These are phyloP conservation scores for Plasmodium gaboni DNA, from an alignment of 169 alveolate genomes.

Conservation along the genomic window DNA sequence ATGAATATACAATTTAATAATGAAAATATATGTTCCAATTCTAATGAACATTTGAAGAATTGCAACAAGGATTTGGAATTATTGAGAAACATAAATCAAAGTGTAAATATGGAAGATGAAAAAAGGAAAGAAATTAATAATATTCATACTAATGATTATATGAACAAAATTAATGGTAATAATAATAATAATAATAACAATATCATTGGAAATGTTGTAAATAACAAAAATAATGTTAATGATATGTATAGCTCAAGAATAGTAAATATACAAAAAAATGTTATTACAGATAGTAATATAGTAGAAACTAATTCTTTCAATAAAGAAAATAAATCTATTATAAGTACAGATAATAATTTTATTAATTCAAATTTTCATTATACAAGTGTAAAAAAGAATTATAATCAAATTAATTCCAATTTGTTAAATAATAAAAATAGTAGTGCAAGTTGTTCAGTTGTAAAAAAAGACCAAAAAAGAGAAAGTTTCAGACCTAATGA, in stretches of 20 bases:
- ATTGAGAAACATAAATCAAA: neutral
- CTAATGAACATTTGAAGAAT: slow-evolving; percentile 1
- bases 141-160: too few relatives aligned
- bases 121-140: neutral
- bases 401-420: slow-evolving; percentile 14
- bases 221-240: neutral
- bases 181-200: neutral
- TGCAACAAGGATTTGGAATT: neutral
- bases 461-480: slow-evolving; percentile 17
- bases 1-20: neutral
- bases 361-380: neutral
- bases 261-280: slow-evolving; percentile 14
- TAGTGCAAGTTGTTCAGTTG: slow-evolving; percentile 10
- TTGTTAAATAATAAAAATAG: neutral
- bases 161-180: too few relatives aligned
- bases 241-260: slow-evolving; percentile 18
- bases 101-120: neutral
- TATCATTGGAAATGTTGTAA: neutral
- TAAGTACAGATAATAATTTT: neutral
- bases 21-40: slow-evolving; percentile 1
- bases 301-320: neutral
- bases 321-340: neutral
- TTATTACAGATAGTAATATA: neutral
- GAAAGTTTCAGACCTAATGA: neutral
- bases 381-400: neutral